Evolutionary conservation across 108 stramenopile species (phyloP).

Genomic region (Nitzschia putrida): DNA sequence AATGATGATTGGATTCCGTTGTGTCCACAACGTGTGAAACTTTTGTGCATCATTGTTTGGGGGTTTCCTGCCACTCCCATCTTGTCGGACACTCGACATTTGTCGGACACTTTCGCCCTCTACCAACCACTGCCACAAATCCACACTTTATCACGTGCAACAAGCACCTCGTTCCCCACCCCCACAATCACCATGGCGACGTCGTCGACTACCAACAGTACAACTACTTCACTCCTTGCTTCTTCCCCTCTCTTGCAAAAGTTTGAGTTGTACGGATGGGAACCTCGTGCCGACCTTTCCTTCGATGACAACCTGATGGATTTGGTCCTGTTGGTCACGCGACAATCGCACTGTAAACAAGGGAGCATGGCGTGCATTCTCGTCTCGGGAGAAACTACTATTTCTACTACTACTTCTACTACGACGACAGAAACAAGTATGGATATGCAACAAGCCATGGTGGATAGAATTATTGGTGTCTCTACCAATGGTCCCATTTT

Average conservation of each 20-base stretch:
- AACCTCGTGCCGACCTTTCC: slow-evolving; percentile 39
- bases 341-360: slow-evolving; percentile 54
- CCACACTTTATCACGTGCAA: too few species aligned
- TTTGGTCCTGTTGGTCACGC: slow-evolving; percentile 58
- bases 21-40: too few species aligned
- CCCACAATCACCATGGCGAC: too few species aligned
- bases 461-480: slow-evolving; percentile 43
- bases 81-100: too few species aligned
- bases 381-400: slow-evolving; percentile 20
- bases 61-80: too few species aligned
- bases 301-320: slow-evolving; percentile 73
- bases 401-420: not conserved
- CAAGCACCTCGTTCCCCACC: too few species aligned
- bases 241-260: slow-evolving; percentile 1
- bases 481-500: slow-evolving; percentile 58
- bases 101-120: too few species aligned
- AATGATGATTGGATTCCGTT: too few species aligned
- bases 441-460: not conserved
- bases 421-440: not conserved
- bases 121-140: too few species aligned
- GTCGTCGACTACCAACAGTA: too few species aligned
- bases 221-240: not conserved
- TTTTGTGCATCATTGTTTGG: too few species aligned
- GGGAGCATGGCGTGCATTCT: slow-evolving; percentile 78
- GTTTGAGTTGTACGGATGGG: slow-evolving; percentile 47